Conservation (phyloP, 176 grass and related monocot species). For the Phragmites australis region DNA sequence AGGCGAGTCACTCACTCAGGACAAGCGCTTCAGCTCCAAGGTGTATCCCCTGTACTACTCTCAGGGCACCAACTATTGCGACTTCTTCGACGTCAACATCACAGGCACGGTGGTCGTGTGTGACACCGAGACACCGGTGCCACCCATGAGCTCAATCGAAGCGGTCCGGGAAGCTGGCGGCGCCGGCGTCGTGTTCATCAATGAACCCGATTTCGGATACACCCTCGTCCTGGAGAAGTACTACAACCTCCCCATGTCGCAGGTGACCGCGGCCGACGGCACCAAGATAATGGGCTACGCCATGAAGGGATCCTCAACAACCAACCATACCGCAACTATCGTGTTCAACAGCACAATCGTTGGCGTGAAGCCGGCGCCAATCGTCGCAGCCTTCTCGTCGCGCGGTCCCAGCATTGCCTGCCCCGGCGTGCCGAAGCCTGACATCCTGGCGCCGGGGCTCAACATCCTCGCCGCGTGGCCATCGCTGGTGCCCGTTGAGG, state of each 20-base stretch:
- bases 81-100: conserved; percentile 44
- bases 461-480: conserved; percentile 74
- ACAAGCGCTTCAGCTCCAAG: conserved; percentile 44
- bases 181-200: conserved; percentile 45
- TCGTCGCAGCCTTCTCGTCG: conserved; percentile 58
- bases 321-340: conserved; percentile 36
- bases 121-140: conserved; percentile 46
- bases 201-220: conserved; percentile 41
- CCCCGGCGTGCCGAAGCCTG: conserved; percentile 64
- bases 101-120: conserved; percentile 50
- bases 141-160: conserved; percentile 32
- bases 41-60: conserved; percentile 48
- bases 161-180: conserved; percentile 35
- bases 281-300: conserved; percentile 39
- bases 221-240: conserved; percentile 42
- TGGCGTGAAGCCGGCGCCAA: conserved; percentile 45
- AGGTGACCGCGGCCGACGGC: conserved; percentile 40
- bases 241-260: conserved; percentile 35
- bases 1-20: conserved; percentile 51
- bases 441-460: conserved; percentile 68
- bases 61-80: conserved; percentile 34
- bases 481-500: background rate
- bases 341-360: conserved; percentile 48
- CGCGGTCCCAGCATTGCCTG: conserved; percentile 44
- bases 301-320: background rate